Percentiles rank a stretch among this genome's conserved stretches.
These are phyloP conservation scores for Suhomyces bribrorum DNA, from an alignment of 1,139 yeast species.

Conservation along the genomic window DNA sequence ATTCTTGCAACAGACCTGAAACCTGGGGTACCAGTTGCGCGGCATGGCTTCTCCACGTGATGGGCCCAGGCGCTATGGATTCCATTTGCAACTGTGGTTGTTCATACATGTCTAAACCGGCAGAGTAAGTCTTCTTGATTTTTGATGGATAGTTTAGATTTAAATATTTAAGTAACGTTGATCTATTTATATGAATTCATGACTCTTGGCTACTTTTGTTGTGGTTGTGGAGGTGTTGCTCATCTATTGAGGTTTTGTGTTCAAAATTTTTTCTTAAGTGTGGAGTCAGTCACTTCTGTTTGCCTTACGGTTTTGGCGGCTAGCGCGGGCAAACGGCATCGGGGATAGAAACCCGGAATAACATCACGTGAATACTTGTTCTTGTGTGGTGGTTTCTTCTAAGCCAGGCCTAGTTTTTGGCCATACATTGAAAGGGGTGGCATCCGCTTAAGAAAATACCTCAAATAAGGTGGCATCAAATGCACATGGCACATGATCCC, in stretches of 20 bases:
- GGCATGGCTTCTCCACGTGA: slow-evolving; percentile 1
- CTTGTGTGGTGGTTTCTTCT: no score
- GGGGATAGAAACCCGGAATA: not conserved
- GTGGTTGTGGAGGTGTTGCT: slow-evolving; percentile 3
- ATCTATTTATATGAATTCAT: not conserved
- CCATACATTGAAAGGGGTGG: not conserved
- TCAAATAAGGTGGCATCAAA: not conserved
- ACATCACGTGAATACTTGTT: not conserved
- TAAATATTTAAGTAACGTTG: not conserved
- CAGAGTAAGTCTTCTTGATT: not conserved
- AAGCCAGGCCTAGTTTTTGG: no score
- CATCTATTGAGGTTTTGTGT: slow-evolving; percentile 2
- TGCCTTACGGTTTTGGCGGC: slow-evolving; percentile 12
- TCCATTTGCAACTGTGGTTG: not conserved
- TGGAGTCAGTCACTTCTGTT: slow-evolving; percentile 6
- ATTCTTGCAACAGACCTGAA: slow-evolving; percentile 4
- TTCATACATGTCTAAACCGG: not conserved
- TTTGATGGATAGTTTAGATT: no score
- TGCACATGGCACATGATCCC: not conserved
- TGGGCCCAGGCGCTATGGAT: not conserved
- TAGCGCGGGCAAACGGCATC: slow-evolving; percentile 6
- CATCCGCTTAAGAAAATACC: not conserved
- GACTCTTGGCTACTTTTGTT: not conserved
- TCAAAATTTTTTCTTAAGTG: slow-evolving; percentile 4
- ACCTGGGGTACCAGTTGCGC: slow-evolving; percentile 7